Evolutionary conservation across 192 early-diverging fungal species (phyloP).

Genomic region (Backusella westeae): DNA sequence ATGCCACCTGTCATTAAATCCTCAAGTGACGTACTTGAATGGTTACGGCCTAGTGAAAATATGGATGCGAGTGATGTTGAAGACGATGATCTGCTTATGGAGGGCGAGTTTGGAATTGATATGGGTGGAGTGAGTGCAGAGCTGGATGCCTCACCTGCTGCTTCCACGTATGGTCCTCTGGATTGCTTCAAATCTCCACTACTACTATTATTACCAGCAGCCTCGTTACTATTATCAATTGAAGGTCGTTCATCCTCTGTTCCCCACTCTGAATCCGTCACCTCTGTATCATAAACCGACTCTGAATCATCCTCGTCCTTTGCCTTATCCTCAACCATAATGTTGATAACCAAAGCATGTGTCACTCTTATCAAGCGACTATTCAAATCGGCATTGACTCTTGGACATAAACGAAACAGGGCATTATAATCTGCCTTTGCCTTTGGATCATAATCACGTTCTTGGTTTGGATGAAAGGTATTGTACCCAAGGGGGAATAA

Average conservation of each 20-base stretch:
- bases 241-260: background rate
- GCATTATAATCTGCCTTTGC: slow-evolving; percentile 28
- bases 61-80: slow-evolving; percentile 19
- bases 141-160: background rate
- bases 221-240: background rate
- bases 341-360: slow-evolving; percentile 29
- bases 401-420: slow-evolving; percentile 24
- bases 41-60: slow-evolving; percentile 7
- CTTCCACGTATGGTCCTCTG: background rate
- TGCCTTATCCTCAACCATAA: slow-evolving; percentile 16
- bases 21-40: background rate
- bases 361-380: slow-evolving; percentile 21
- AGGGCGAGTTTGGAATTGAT: slow-evolving; percentile 3
- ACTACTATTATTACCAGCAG: background rate
- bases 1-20: background rate
- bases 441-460: slow-evolving; percentile 20
- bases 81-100: slow-evolving; percentile 16
- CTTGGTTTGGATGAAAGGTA: slow-evolving; percentile 22
- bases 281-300: background rate
- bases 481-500: slow-evolving; percentile 28
- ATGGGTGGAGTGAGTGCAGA: background rate
- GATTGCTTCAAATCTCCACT: background rate
- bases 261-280: background rate
- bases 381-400: slow-evolving; percentile 33
- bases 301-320: background rate